Base-by-base conservation (phyloP, 257 asterid species). In the Fraxinus excelsior region DNA sequence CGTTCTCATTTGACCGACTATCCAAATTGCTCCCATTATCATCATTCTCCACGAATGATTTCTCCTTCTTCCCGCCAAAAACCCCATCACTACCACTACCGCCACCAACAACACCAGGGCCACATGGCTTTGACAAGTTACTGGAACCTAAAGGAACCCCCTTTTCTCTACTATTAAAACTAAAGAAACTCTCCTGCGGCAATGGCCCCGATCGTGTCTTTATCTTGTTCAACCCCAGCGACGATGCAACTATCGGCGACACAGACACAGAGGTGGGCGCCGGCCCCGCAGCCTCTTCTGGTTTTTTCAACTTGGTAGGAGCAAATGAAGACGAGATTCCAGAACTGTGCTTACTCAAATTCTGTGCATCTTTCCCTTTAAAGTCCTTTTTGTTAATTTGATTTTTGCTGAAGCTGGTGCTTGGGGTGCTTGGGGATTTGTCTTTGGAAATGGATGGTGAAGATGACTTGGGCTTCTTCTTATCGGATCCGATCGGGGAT, bases 181-280 rank as follows among this genome's bases (percentile, higher is more conserved):
- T 94, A 5, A 91, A 93, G 79, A 91, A 93, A 32, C 91, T 93
- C 93, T 96, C 99, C 88, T 96, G 99, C 12, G 99, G 99, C 90
- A 96, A 84, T 42, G 99, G 98, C 80, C 99, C 99, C 66, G 99
- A 96, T 86, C 99, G 92, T 31, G 99, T 96, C 92, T 96, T 96
- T 71, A 96, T 96, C 90, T 91, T 93, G 84, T 93, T 93, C 88
- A 96, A 80, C 25, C 99, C 99, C 85, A 96, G 82, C 0, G 99
- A 96, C 1, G 99, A 96, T 1, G 99, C 99, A 80, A 95, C 91
- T 18, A 96, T 86, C 64, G 98, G 99, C 18, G 99, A 93, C 73
- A 88, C 84, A 2, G 97, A 88, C 53, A 80, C 74, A 7, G 90
- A 25, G 6, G 82, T 53, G 34, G 94, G 79, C 0, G 66, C 86